phyloP scores from a whole-genome alignment of 306 rosid species.

The Lagenaria siceraria region DNA sequence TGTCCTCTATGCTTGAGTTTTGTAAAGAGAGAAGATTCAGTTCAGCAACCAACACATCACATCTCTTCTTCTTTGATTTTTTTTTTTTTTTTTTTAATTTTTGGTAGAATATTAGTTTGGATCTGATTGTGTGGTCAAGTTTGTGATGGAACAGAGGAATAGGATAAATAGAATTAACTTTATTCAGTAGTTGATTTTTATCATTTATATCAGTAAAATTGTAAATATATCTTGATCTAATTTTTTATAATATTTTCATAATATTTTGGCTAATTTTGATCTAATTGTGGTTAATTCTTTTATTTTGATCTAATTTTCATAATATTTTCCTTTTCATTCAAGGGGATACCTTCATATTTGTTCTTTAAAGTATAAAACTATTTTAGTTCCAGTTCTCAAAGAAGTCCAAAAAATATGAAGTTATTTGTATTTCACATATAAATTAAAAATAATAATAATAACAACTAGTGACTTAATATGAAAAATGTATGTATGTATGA shows the following conservation, averaged over 20 bases:
- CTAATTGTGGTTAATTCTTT: too few species aligned
- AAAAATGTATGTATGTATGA: too few species aligned
- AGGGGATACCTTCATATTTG: not conserved
- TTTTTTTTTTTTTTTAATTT: not conserved
- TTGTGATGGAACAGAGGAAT: not conserved
- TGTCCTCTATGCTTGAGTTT: constrained; percentile 4
- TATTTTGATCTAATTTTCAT: not conserved
- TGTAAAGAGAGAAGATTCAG: not conserved
- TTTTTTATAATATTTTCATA: not conserved
- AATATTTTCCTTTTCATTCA: not conserved
- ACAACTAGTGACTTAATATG: too few species aligned
- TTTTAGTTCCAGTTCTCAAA: too few species aligned
- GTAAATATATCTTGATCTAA: not conserved
- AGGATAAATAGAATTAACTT: not conserved
- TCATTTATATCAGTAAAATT: not conserved
- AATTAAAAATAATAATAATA: too few species aligned
- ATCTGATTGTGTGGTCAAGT: not conserved
- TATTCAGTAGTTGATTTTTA: not conserved
- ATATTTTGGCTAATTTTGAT: too few species aligned
- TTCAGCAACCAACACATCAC: constrained; percentile 2
- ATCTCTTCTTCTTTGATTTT: too few species aligned
- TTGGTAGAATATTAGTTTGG: not conserved
- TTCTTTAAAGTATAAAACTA: not conserved
- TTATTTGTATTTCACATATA: too few species aligned
- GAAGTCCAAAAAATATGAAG: too few species aligned